Evolutionary conservation across 495 filamentous ascomycete species (phyloP), one percentile per base, ranked within the genome.

Genomic region (Aspergillus hancockii): DNA sequence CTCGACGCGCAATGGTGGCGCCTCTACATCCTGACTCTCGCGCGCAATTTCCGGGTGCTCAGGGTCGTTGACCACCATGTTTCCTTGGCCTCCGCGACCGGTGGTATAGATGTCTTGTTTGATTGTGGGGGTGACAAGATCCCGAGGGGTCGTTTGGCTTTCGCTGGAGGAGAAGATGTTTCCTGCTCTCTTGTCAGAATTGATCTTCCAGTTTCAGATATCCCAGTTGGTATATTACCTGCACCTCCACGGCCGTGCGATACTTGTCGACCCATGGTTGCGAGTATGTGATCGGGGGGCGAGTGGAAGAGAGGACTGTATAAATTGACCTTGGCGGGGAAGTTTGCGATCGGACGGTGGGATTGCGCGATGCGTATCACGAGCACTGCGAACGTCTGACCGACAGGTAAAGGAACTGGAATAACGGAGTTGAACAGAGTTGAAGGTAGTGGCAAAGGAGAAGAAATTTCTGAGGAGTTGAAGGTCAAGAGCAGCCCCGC

Each of bases 71-170:
- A 85, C 81, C 19, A 86, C 79, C 88, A 93, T 92, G 72, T 93
- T 93, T 22, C 90, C 90, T 10, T 77, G 77, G 57, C 86, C 86
- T 22, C 86, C 86, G 59, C 86, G 85, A 34, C 87, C 93, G 19
- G 93, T 97, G 6, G 93, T 96, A 67, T 91, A 93, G 58, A 91
- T 75, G 16, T 89, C 78, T 21, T 81, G 81, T 75, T 96, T 96
- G 68, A 97, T 85, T 45, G 85, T 89, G 0, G 93, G 93, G 4
- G 92, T 96, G 62, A 86, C 75, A 55, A 96, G 81, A 64, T 91
- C 89, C 18, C 77, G 67, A 57, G 85, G 77, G 7, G 75, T 70
- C 57, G 79, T 66, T 40, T 75, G 72, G 60, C 77, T 77, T 62
- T 83, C 72, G 54, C 79, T 75, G 61, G 83, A 82, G 61, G 83